Conservation (phyloP, 1,284 basidiomycete genomes). For the Ustilago trichophora region DNA sequence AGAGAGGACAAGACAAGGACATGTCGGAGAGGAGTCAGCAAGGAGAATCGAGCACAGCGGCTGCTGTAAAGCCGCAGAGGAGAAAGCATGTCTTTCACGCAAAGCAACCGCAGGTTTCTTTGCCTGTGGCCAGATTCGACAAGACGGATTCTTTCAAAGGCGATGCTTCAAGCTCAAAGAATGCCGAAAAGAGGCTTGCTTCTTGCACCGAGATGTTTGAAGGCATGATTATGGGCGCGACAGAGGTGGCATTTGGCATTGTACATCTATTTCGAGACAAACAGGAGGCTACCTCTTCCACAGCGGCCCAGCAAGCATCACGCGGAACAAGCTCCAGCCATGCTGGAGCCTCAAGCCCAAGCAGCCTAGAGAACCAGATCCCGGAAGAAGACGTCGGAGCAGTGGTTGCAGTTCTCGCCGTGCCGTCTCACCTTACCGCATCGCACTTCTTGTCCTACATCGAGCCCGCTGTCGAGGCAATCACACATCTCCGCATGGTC, state of each 20-base stretch:
- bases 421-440: slow-evolving; percentile 87
- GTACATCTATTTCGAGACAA: slow-evolving; percentile 62
- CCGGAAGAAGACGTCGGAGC: slow-evolving; percentile 69
- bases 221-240: slow-evolving; percentile 39
- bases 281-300: slow-evolving; percentile 24
- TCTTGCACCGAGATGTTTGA: slow-evolving; percentile 20
- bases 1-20: neutral
- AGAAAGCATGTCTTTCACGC: slow-evolving; percentile 37
- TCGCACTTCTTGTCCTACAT: slow-evolving; percentile 91
- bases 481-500: slow-evolving; percentile 88
- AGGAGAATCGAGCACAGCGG: slow-evolving; percentile 4
- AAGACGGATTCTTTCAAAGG: slow-evolving; percentile 52
- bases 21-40: slow-evolving; percentile 8
- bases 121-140: slow-evolving; percentile 48
- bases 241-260: slow-evolving; percentile 64
- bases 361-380: slow-evolving; percentile 26
- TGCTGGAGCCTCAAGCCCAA: neutral
- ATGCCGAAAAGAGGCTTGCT: slow-evolving; percentile 5
- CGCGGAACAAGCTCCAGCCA: neutral
- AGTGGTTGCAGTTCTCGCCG: slow-evolving; percentile 85
- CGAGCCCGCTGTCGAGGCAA: slow-evolving; percentile 83
- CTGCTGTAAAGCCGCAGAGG: slow-evolving; percentile 10
- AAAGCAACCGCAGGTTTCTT: slow-evolving; percentile 32
- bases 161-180: slow-evolving; percentile 15
- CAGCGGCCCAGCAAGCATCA: neutral